Evolutionary conservation across 2,329 filamentous ascomycete species (phyloP), one percentile per base, ranked within the genome.

Genomic region (Pseudogymnoascus sp.): DNA sequence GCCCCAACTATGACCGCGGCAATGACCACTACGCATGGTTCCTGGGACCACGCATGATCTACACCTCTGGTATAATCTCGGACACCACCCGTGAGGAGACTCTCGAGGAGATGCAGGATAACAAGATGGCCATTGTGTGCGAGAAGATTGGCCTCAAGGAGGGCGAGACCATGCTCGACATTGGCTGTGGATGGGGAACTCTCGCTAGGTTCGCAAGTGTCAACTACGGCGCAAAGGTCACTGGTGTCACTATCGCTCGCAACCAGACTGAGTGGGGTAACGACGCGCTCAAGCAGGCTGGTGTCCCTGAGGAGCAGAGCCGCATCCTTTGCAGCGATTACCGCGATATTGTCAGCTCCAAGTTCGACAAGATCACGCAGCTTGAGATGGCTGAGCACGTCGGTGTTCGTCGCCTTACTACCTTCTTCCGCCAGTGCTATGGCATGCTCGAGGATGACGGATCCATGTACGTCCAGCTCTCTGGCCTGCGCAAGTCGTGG

Each of bases 361-460:
- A 80, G 39, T 89, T 86, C 75, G 81, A 87, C 73, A 87, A 87
- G 74, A 88, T 89, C 67, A 88, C 85, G 64, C 88, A 85, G 73
- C 79, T 89, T 55, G 87, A 89, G 70, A 89, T 89, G 87, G 86
- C 85, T 58, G 86, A 89, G 75, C 87, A 89, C 74, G 86, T 89
- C 64, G 87, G 86, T 76, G 84, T 89, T 58, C 83, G 85, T 63
- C 83, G 87, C 72, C 83, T 89, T 68, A 74, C 76, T 63, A 78
- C 76, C 61, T 89, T 89, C 76, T 74, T 86, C 66, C 77, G 77
- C 62, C 86, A 89, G 72, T 84, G 87, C 35, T 79, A 87, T 69
- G 81, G 86, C 67, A 87, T 88, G 85, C 80, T 89, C 61, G 85
- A 88, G 60, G 86, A 89, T 66, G 84, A 89, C 64, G 87, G 87